phyloP scores from a whole-genome alignment of 805 yeast genomes.

The Cyberlindnera misumaiensis region DNA sequence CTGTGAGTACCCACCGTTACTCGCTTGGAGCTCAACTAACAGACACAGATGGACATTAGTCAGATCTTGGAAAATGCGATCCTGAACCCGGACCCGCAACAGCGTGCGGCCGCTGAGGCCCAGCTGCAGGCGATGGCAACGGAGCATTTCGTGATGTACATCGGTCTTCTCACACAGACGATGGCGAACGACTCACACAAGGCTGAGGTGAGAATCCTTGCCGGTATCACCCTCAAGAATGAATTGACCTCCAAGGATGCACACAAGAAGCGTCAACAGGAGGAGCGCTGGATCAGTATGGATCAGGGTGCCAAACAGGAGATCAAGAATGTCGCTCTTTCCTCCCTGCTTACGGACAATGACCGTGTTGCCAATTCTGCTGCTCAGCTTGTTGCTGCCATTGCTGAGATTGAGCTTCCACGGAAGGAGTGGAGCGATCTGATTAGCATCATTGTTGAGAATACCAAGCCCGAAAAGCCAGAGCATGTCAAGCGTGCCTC shows the following conservation, averaged over 20 bases:
- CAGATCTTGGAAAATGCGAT: slow-evolving; percentile 75
- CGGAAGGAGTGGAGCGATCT: slow-evolving; percentile 82
- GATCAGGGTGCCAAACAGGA: slow-evolving; percentile 47
- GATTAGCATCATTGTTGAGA: slow-evolving; percentile 76
- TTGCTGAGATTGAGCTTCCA: slow-evolving; percentile 94
- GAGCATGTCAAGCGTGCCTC: slow-evolving; percentile 82
- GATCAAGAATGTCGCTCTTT: slow-evolving; percentile 60
- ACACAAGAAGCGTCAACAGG: slow-evolving; percentile 48
- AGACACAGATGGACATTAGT: slow-evolving; percentile 44
- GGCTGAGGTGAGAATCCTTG: slow-evolving; percentile 84
- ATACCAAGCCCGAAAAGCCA: slow-evolving; percentile 74
- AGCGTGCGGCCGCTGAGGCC: slow-evolving; percentile 72
- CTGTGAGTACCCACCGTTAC: not conserved
- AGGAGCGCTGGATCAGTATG: slow-evolving; percentile 68
- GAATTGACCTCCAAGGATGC: slow-evolving; percentile 78
- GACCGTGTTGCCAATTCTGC: slow-evolving; percentile 81
- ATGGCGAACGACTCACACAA: slow-evolving; percentile 58
- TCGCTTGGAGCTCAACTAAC: no score
- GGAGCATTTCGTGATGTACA: slow-evolving; percentile 69
- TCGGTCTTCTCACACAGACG: slow-evolving; percentile 62
- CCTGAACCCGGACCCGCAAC: slow-evolving; percentile 54
- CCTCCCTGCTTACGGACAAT: slow-evolving; percentile 56
- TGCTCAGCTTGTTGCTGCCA: slow-evolving; percentile 93
- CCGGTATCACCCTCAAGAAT: slow-evolving; percentile 83
- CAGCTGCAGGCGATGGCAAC: slow-evolving; percentile 65